Evolutionary conservation across 2,329 filamentous ascomycete species (phyloP), one percentile per base, ranked within the genome.

Genomic region (Cladophialophora chaetospira): DNA sequence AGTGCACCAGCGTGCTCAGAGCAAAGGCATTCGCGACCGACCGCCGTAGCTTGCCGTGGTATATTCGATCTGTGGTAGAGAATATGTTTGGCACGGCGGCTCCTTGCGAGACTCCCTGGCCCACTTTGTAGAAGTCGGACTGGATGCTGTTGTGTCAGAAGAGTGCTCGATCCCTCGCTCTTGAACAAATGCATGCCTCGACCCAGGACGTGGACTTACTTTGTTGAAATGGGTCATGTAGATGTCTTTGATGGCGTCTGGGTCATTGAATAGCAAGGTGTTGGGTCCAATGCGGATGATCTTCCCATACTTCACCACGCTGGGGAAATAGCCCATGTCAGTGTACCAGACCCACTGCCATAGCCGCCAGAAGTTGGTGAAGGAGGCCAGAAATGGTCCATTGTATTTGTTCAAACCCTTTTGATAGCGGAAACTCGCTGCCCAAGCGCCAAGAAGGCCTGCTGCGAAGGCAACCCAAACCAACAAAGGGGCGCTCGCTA

Each of bases 201-300:
- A n/a, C n/a, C n/a, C n/a, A n/a, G n/a, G n/a, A n/a, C n/a, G n/a
- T n/a, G n/a, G n/a, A 2, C 54, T 57, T 33, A 52, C 54, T 48
- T 57, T 57, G 4, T 36, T 43, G 31, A 57, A 57, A 26, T 52
- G 47, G 10, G 54, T 52, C 47, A 52, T 79, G 70, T 90, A 91
- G 21, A 91, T 77, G 1, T 80, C 79, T 45, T 80, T 67, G 19
- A 74, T 74, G 0, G 82, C 80, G 35, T 82, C 79, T 3, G 86
- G 74, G 56, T 81, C 82, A 66, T 86, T 85, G 36, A 91, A 78
- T 31, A 85, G 88, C 60, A 92, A 71, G 64, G 91, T 87, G 17
- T 76, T 77, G 0, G 87, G 87, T 0, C 78, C 85, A 1, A 90
- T 70, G 26, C 86, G 78, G 9, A 90, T 75, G 19, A 89, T 76